Base-by-base conservation (phyloP, 2,329 filamentous ascomycete species). In the Pseudogymnoascus sp. region DNA sequence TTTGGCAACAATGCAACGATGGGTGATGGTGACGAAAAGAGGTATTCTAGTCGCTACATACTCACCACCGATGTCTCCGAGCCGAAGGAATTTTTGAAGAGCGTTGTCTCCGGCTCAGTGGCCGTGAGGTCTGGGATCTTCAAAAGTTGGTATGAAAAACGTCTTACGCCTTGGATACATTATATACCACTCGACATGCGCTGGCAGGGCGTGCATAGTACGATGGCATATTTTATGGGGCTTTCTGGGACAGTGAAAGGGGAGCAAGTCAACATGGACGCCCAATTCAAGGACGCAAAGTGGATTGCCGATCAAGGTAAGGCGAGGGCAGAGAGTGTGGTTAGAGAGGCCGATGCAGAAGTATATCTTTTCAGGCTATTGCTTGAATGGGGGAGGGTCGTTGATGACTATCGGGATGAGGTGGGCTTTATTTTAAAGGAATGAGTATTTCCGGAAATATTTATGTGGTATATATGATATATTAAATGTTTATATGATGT, bases 81-180 rank as follows among this genome's bases (percentile, higher is more conserved):
- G 66, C 77, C 74, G 59, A 80, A 78, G 2, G 75, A 80, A 0
- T 82, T 78, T 66, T 68, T 77, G 7, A 75, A 75, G 0, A 84
- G 85, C 66, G 69, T 87, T 11, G 71, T 75, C 12, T 80, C 76
- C 11, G 76, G 71, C 1, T 81, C 77, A 3, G 69, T 85, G 1
- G 80, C 81, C 0, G 78, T 87, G 68, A 84, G 85, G 64, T 78
- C 80, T 0, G 84, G 82, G 2, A 74, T 86, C 22, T 88, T 85
- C 69, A 75, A 78, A 22, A 84, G 86, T 61, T 88, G 85, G 85
- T 84, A 85, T 66, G 84, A 86, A 65, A 77, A 80, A 35, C 76
- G 85, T 2, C 71, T 88, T 1, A 75, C 82, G 12, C 77, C 81
- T 0, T 88, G 85, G 85, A 73, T 75, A 20, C 85, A 88, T 70